phyloP scores from a whole-genome alignment of 73 alveolate species.

The Paramecium biaurelia region DNA sequence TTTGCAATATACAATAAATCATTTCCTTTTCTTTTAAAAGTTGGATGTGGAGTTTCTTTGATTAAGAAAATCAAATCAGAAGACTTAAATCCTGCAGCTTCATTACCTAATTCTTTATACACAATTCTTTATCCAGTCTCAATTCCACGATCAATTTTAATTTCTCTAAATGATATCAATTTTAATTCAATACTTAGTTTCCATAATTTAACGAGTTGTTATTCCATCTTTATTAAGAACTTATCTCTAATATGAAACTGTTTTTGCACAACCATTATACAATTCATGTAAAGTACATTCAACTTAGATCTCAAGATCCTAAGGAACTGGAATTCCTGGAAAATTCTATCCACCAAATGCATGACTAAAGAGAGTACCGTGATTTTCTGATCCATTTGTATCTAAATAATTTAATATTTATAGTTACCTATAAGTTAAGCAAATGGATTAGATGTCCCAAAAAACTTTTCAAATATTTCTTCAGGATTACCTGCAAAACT shows the following conservation, averaged over 20 bases:
- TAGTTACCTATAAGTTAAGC: slow-evolving; percentile 71
- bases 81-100: slow-evolving; percentile 68
- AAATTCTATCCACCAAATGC: slow-evolving; percentile 76
- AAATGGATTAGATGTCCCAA: slow-evolving; percentile 94
- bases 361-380: slow-evolving; percentile 79
- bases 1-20: slow-evolving; percentile 79
- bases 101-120: slow-evolving; percentile 86
- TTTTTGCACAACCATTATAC: slow-evolving; percentile 84
- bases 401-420: background rate
- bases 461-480: slow-evolving; percentile 93
- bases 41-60: slow-evolving; percentile 75
- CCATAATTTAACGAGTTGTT: slow-evolving; percentile 69
- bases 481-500: slow-evolving; percentile 90
- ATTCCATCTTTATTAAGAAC: slow-evolving; percentile 83
- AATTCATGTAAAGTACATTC: slow-evolving; percentile 86
- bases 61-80: slow-evolving; percentile 78
- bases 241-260: slow-evolving; percentile 72
- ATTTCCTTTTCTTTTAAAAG: slow-evolving; percentile 80
- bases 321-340: slow-evolving; percentile 61
- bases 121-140: slow-evolving; percentile 73
- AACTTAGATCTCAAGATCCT: slow-evolving; percentile 68
- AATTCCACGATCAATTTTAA: slow-evolving; percentile 87
- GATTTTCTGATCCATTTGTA: slow-evolving; percentile 58
- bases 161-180: slow-evolving; percentile 31
- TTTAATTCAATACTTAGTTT: slow-evolving; percentile 42